These are phyloP conservation scores for Umbellularia californica DNA, from an alignment of 164 flowering plant species.

Conservation along the genomic window DNA sequence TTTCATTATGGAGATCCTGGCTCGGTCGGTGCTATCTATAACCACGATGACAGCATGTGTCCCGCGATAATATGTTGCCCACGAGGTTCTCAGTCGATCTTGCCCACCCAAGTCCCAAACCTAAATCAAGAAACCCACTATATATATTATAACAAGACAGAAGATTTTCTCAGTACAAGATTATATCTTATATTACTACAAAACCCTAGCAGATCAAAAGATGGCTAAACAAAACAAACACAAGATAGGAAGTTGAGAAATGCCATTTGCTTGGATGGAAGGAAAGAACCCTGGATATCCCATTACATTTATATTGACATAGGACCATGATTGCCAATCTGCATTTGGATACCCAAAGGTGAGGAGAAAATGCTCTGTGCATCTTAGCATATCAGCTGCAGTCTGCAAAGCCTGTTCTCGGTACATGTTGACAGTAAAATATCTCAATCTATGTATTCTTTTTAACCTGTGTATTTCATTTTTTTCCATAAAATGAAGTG, in stretches of 20 bases:
- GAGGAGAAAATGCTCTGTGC: too few relatives aligned
- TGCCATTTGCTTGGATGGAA: too few relatives aligned
- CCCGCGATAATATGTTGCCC: constrained; percentile 97
- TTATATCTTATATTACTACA: background rate
- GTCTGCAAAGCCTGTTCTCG: too few relatives aligned
- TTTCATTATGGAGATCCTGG: constrained; percentile 78
- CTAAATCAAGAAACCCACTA: constrained; percentile 23
- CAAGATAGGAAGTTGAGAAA: background rate
- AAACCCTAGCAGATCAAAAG: background rate
- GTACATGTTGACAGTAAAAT: too few relatives aligned
- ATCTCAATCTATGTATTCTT: too few relatives aligned
- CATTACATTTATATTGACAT: too few relatives aligned
- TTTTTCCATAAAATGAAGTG: too few relatives aligned
- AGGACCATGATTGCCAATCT: too few relatives aligned
- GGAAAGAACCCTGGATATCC: too few relatives aligned
- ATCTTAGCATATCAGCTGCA: too few relatives aligned
- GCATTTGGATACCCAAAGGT: too few relatives aligned
- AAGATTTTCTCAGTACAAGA: background rate
- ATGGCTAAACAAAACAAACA: background rate
- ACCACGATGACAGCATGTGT: constrained; percentile 88
- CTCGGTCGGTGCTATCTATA: constrained; percentile 93
- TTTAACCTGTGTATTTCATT: too few relatives aligned
- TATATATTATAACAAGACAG: background rate
- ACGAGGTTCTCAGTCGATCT: constrained; percentile 85
- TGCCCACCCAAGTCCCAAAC: constrained; percentile 97